Conservation (phyloP, 257 asterid genomes). For the Anisodus tanguticus region DNA sequence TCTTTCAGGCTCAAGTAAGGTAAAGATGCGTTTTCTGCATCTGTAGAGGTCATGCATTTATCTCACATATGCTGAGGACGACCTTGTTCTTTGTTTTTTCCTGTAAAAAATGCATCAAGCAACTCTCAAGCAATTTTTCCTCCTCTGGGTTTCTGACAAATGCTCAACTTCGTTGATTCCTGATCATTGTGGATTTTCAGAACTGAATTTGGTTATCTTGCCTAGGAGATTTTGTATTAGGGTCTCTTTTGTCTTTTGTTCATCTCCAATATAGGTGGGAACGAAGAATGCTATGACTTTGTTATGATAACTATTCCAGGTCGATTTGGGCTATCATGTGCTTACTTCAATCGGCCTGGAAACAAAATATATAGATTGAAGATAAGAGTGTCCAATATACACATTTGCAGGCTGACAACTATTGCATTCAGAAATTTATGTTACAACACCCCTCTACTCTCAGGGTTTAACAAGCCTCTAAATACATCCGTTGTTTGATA, state of each 20-base stretch:
- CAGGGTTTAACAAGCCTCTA: no score
- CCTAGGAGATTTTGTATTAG: not conserved
- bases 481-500: not conserved
- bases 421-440: not conserved
- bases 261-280: not conserved
- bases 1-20: constrained; percentile 60
- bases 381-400: not conserved
- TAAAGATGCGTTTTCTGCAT: constrained; percentile 30
- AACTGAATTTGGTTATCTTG: constrained; percentile 10
- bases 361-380: constrained; percentile 16
- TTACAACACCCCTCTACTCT: not conserved
- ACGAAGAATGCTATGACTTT: not conserved
- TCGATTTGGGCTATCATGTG: constrained; percentile 14
- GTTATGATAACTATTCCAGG: constrained; percentile 5
- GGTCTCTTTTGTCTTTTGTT: not conserved
- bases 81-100: not conserved
- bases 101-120: constrained; percentile 20
- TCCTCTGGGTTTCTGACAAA: constrained; percentile 2
- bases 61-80: not conserved
- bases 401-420: not conserved
- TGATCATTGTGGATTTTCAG: not conserved
- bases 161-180: constrained; percentile 8
- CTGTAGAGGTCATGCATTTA: constrained; percentile 2
- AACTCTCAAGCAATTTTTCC: not conserved
- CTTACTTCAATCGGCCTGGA: not conserved